A percentile compares a stretch with the other conserved stretches of the same genome.
Evolutionary conservation across 2,329 filamentous ascomycete genomes (phyloP).

Genomic region (Penicillium sp.): DNA sequence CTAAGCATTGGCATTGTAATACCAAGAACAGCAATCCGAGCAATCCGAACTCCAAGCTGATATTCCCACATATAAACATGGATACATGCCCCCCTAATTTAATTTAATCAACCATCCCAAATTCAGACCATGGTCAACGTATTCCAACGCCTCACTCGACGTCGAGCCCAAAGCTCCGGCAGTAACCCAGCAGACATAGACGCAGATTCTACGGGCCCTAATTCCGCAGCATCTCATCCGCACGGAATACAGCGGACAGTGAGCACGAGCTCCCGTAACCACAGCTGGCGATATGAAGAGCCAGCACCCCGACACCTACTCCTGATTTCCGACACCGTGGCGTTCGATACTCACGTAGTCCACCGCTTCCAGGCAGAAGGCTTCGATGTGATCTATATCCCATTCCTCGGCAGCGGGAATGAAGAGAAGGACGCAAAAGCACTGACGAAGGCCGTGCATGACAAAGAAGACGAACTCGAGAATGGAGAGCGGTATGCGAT

Average conservation of each 20-base stretch:
- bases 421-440: constrained; percentile 51
- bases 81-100: no score
- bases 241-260: constrained; percentile 14
- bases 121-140: constrained; percentile 22
- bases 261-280: constrained; percentile 20
- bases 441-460: constrained; percentile 50
- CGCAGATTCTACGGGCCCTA: constrained; percentile 3
- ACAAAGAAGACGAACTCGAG: constrained; percentile 54
- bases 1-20: constrained; percentile 11
- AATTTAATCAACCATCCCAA: background rate
- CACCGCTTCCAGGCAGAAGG: constrained; percentile 59
- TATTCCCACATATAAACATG: background rate
- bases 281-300: constrained; percentile 16
- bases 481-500: constrained; percentile 59
- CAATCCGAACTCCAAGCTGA: background rate
- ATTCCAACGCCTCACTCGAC: constrained; percentile 21
- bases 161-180: constrained; percentile 15
- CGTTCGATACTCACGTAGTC: constrained; percentile 54
- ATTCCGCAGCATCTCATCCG: background rate
- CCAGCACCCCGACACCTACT: constrained; percentile 28
- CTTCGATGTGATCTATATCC: constrained; percentile 57
- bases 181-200: constrained; percentile 1
- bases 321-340: constrained; percentile 31
- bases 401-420: constrained; percentile 37
- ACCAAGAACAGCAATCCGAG: constrained; percentile 5